phyloP scores from a whole-genome alignment of 345 rosid genomes.

The Fremontodendron californicum region DNA sequence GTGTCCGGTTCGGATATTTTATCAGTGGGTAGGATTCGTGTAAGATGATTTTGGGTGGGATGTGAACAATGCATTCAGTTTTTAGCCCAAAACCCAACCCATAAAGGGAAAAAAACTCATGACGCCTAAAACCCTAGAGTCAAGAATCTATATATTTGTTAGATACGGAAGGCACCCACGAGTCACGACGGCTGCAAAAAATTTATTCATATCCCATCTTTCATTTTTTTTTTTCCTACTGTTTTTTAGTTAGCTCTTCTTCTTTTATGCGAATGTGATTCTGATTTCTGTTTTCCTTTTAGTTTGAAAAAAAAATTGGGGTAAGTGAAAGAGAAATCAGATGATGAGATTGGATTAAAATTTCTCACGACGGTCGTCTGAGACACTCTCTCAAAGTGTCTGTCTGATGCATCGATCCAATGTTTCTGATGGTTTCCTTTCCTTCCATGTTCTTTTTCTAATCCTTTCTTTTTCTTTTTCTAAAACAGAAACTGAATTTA shows the following conservation, averaged over 20 bases:
- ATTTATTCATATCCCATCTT: neutral
- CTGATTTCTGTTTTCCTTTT: neutral
- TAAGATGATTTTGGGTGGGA: no score
- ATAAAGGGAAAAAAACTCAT: no score
- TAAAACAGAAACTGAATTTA: neutral
- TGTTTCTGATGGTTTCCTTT: conserved; percentile 35
- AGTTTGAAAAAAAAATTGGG: no score
- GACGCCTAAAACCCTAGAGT: no score
- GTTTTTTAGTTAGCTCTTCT: neutral
- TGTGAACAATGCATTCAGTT: no score
- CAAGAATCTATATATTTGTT: no score
- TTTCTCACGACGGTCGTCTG: conserved; percentile 81
- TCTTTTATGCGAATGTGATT: neutral
- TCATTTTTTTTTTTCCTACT: neutral
- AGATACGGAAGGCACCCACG: no score
- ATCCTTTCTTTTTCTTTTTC: neutral
- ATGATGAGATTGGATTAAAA: conserved; percentile 48
- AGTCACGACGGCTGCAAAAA: neutral
- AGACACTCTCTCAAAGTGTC: conserved; percentile 35
- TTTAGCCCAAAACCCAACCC: no score
- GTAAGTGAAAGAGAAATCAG: conserved; percentile 17
- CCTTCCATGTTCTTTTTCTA: neutral
- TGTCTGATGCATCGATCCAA: conserved; percentile 37
- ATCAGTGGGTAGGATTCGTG: no score
- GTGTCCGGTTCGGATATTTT: no score